These are phyloP conservation scores for Sporothrix pseudoabietina DNA, from an alignment of 2,329 filamentous ascomycete genomes.

Conservation along the genomic window DNA sequence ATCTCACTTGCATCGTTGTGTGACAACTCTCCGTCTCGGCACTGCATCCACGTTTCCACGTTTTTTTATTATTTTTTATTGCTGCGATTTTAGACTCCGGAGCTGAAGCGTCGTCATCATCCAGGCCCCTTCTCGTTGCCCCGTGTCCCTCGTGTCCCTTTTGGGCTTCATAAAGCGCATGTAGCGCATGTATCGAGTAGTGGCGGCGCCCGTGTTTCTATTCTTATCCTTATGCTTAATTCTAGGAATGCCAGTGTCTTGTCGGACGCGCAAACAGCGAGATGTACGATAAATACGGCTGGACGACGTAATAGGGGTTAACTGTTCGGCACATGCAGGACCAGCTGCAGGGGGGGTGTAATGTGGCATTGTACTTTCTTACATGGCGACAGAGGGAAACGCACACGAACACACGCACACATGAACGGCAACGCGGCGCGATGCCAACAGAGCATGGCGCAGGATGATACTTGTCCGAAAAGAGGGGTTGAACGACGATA, in stretches of 20 bases:
- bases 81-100: not conserved
- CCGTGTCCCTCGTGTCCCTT: not conserved
- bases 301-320: not conserved
- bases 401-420: not conserved
- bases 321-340: constrained; percentile 4
- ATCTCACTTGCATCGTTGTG: not conserved
- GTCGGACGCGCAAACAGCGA: constrained; percentile 5
- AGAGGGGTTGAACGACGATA: not conserved
- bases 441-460: constrained; percentile 10
- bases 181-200: too few relatives aligned
- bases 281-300: not conserved
- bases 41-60: constrained; percentile 20
- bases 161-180: not conserved
- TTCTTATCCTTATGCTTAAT: constrained; percentile 26
- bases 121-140: not conserved
- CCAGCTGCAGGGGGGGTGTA: not conserved
- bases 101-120: constrained; percentile 7
- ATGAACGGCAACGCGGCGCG: constrained; percentile 12
- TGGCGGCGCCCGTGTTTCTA: constrained; percentile 2
- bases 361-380: not conserved
- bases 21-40: constrained; percentile 5
- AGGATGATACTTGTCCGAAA: constrained; percentile 8
- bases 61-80: not conserved
- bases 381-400: not conserved
- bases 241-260: constrained; percentile 2